A percentile compares a stretch with the other conserved stretches of the same genome.
Evolutionary conservation across 2,329 filamentous ascomycete genomes (phyloP).

Genomic region (Paramyrothecium roridum): DNA sequence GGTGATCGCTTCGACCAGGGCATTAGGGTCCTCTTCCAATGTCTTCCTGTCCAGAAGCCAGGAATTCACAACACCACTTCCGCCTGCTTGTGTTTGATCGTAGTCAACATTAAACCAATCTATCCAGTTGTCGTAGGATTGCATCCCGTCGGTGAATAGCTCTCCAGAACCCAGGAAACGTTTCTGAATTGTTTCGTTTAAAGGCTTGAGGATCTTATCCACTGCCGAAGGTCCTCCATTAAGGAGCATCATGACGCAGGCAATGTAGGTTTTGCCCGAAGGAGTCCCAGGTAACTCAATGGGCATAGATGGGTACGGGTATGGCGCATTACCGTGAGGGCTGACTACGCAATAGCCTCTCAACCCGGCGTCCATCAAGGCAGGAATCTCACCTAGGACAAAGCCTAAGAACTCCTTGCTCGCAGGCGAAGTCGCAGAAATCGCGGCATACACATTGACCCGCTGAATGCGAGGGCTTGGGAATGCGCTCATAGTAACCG

Average conservation of each 20-base stretch:
- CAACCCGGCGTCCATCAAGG: neutral
- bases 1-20: slow-evolving; percentile 2
- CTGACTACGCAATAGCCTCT: neutral
- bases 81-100: slow-evolving; percentile 32
- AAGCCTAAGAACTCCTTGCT: neutral
- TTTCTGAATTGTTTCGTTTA: slow-evolving; percentile 32
- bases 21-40: slow-evolving; percentile 28
- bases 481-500: slow-evolving; percentile 52
- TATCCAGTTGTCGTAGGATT: slow-evolving; percentile 28
- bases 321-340: neutral
- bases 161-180: slow-evolving; percentile 26
- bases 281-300: neutral
- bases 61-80: slow-evolving; percentile 35
- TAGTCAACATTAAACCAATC: slow-evolving; percentile 32
- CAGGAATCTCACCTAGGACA: neutral
- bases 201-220: slow-evolving; percentile 24
- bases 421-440: neutral
- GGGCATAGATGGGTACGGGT: neutral
- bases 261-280: neutral
- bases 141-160: slow-evolving; percentile 8
- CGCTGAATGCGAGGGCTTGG: slow-evolving; percentile 27
- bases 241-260: neutral
- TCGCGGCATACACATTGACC: neutral
- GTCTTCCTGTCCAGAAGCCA: slow-evolving; percentile 36
- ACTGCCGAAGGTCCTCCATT: neutral